These are phyloP conservation scores for Kwoniella dejecticola DNA, from an alignment of 768 basidiomycete species.

Conservation along the genomic window DNA sequence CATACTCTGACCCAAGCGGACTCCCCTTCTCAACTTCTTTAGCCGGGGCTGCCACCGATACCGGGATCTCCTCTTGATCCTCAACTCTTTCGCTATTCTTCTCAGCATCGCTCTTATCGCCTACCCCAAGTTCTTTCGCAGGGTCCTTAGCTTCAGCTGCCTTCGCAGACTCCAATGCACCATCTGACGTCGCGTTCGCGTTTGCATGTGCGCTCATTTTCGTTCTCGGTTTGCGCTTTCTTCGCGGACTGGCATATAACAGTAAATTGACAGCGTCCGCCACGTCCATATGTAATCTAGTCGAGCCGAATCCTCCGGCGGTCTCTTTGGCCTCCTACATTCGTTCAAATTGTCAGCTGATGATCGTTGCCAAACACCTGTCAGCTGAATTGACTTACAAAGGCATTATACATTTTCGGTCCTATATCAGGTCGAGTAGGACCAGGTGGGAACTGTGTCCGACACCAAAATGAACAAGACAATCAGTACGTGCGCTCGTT, in stretches of 20 bases:
- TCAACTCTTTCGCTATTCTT: too few species aligned
- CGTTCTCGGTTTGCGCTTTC: not conserved
- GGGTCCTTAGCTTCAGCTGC: too few species aligned
- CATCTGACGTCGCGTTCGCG: too few species aligned
- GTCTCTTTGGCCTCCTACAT: constrained; percentile 22
- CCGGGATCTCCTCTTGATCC: too few species aligned
- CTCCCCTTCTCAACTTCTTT: too few species aligned
- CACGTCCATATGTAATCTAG: constrained; percentile 91
- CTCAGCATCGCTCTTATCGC: too few species aligned
- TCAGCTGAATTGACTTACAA: constrained; percentile 54
- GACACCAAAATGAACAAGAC: not conserved
- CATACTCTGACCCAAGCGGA: too few species aligned
- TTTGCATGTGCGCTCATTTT: too few species aligned
- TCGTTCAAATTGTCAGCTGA: not conserved
- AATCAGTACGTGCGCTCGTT: constrained; percentile 2
- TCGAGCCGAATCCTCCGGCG: constrained; percentile 54
- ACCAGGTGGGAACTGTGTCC: constrained; percentile 30
- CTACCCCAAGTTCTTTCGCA: too few species aligned
- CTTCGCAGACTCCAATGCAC: too few species aligned
- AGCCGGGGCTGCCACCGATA: too few species aligned
- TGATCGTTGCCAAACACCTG: not conserved
- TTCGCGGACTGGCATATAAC: constrained; percentile 66
- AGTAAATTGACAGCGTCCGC: constrained; percentile 89
- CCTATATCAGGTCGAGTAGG: constrained; percentile 59
- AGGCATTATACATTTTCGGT: constrained; percentile 92